Conservation (phyloP, 176 grass and related monocot species). For the Musa itinerans region DNA sequence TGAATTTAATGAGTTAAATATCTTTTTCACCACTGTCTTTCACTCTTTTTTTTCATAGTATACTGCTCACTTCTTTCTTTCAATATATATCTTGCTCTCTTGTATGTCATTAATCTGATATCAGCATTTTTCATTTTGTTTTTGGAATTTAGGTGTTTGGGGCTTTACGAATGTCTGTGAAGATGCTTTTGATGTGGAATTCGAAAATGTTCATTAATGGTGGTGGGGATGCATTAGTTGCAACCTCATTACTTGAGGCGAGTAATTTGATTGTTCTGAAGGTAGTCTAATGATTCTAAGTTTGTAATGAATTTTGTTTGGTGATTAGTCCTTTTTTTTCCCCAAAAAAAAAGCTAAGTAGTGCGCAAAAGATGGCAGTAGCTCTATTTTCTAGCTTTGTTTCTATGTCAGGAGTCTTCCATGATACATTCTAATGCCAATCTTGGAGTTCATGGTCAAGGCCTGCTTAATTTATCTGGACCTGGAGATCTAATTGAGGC, state of each 20-base stretch:
- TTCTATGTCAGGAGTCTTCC: slow-evolving; percentile 54
- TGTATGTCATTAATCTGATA: not conserved
- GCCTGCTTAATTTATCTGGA: slow-evolving; percentile 93
- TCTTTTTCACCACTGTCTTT: not conserved
- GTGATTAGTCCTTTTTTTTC: not conserved
- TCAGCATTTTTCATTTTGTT: not conserved
- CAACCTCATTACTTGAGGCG: slow-evolving; percentile 87
- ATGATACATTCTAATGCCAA: slow-evolving; percentile 98
- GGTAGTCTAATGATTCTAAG: slow-evolving; percentile 30
- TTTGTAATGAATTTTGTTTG: not conserved
- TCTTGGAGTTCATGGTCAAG: slow-evolving; percentile 98
- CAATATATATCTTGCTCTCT: not conserved
- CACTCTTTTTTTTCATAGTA: not conserved
- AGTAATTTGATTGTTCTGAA: slow-evolving; percentile 99
- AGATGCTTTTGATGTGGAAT: slow-evolving; percentile 99
- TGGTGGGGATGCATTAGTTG: slow-evolving; percentile 76
- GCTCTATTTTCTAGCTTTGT: not conserved
- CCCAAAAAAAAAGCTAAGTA: not conserved
- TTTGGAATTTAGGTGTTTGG: slow-evolving; percentile 65
- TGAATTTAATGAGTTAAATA: not conserved
- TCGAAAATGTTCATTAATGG: slow-evolving; percentile 92
- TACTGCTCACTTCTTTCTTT: not conserved
- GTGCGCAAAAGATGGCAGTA: not conserved
- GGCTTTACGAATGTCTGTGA: slow-evolving; percentile 94
- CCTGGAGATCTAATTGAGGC: slow-evolving; percentile 85